Base-by-base conservation (phyloP, 192 early-diverging fungal genomes). In the Linnemannia exigua region DNA sequence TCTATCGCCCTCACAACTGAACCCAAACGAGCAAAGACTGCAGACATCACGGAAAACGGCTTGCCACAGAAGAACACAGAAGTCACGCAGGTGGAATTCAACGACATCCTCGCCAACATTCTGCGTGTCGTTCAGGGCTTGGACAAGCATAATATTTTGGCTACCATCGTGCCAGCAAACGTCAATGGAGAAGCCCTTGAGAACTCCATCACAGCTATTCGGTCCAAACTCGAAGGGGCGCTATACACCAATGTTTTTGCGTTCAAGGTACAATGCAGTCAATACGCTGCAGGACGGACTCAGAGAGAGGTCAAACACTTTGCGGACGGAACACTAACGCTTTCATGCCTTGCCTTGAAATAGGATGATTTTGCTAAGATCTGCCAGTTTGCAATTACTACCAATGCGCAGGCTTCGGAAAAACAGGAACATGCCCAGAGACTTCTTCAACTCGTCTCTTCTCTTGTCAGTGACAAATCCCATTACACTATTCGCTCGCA, bases 401-500 rank as follows among this genome's bases (percentile, higher is more conserved):
- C 15, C 25, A 72, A 51, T 47, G 58, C 54, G 14, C 54, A 52
- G 0, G 37, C 66, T 19, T 1, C 58, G 15, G 75, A 76, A 36
- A 73, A 50, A 22, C 78, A 79, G 70, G 78, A 86, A 1, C 63
- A 79, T 17, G 70, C 70, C 5, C 77, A 69, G 31, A 79, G 68
- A 38, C 46, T 86, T 2, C 79, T 80, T 41, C 84, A 86, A 4
- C 78, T 86, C 20, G 74, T 75, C 47, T 76, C 74, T 6, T 70
- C 76, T 47, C 78, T 80, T 38, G 80, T 86, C 38, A 52, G 68
- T 3, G 84, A 86, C 47, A 86, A 80, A 25, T 79, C 75, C 17
- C 84, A 86, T 51, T 86, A 86, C 70, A 80, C 78, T 6, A 80
- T 86, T 50, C 84, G 84, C 7, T 86, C 84, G 6, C 84, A 86